phyloP scores from a whole-genome alignment of 2,329 filamentous ascomycete genomes.

The Aspergillus fumigatiaffinis region DNA sequence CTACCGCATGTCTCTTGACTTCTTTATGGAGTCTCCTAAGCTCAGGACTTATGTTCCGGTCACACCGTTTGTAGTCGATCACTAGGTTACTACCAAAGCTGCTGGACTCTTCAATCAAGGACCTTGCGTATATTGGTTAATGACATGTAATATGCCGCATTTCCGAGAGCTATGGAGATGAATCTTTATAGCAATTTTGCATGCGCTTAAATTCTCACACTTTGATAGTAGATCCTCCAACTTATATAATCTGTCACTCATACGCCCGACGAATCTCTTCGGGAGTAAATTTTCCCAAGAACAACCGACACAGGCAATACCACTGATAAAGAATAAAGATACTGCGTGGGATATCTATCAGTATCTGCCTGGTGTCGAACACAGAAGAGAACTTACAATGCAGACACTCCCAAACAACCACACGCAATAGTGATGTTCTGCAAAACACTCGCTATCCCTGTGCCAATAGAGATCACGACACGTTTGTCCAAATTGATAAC shows the following conservation, averaged over 20 bases:
- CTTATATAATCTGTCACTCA: neutral
- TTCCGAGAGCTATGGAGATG: no score
- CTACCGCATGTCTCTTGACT: no score
- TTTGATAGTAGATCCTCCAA: no score
- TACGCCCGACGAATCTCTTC: neutral
- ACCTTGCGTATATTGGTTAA: no score
- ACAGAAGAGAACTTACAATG: neutral
- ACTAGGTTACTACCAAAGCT: no score
- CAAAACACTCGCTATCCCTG: neutral
- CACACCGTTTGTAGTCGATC: no score
- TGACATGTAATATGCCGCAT: no score
- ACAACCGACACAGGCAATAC: conserved; percentile 2
- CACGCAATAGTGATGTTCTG: neutral
- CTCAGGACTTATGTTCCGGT: no score
- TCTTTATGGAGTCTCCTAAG: no score
- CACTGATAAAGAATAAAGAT: neutral
- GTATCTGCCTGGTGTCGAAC: neutral
- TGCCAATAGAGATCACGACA: neutral
- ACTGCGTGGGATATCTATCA: neutral
- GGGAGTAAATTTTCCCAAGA: neutral
- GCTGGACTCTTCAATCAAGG: no score
- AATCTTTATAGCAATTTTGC: no score
- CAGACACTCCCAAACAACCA: neutral
- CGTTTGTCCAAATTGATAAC: neutral
- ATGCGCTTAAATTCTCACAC: no score